A percentile compares a stretch with the other conserved stretches of the same genome.
These are phyloP conservation scores for Dissophora globulifera DNA, from an alignment of 192 early-diverging fungal genomes.

Conservation along the genomic window DNA sequence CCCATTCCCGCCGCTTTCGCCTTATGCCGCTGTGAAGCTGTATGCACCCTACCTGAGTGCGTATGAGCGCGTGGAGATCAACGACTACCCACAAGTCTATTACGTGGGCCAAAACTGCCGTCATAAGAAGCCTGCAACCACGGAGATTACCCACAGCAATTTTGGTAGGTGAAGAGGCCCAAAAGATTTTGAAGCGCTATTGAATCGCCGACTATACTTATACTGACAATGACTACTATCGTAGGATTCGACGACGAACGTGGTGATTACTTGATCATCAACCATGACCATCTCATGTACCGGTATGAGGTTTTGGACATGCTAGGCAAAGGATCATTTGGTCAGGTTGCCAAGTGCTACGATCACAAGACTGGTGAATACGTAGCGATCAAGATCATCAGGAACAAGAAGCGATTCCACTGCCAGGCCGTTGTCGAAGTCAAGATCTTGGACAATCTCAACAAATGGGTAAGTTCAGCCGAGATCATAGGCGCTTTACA, in stretches of 20 bases:
- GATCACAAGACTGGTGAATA: conserved; percentile 91
- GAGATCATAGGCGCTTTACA: no score
- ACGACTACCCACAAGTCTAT: conserved; percentile 84
- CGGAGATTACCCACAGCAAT: conserved; percentile 67
- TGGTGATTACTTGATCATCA: conserved; percentile 90
- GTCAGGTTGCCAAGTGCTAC: conserved; percentile 92
- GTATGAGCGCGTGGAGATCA: conserved; percentile 90
- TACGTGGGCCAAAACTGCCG: conserved; percentile 84
- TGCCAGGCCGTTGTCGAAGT: conserved; percentile 94
- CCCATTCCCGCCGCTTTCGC: conserved; percentile 62
- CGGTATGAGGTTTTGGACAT: conserved; percentile 93
- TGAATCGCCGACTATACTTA: no score
- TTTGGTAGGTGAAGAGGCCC: conserved; percentile 61
- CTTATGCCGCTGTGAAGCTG: conserved; percentile 70
- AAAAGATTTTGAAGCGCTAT: no score
- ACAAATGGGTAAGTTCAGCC: conserved; percentile 72
- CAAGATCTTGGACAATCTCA: conserved; percentile 89
- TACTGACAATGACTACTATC: no score
- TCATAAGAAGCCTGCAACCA: conserved; percentile 65
- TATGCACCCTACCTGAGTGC: conserved; percentile 80
- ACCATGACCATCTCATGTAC: conserved; percentile 92
- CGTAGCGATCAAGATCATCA: conserved; percentile 93
- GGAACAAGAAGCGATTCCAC: conserved; percentile 97
- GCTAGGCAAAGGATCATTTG: conserved; percentile 92
- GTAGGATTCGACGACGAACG: conserved; percentile 86